Conservation (phyloP, 768 basidiomycete species). For the Kwoniella dendrophila region DNA sequence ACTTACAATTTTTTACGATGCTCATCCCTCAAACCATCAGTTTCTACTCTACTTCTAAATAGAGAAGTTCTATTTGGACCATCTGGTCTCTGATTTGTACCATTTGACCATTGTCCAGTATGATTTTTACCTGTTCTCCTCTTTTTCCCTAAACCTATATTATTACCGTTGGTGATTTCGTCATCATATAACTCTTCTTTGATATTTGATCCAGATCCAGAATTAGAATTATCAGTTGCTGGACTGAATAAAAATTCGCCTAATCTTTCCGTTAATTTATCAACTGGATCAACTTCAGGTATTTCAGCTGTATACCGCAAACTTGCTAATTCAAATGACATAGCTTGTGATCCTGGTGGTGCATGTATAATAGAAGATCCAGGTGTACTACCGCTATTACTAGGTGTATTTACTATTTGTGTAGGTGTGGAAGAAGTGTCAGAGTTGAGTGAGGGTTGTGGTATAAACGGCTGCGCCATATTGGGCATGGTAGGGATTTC, state of each 20-base stretch:
- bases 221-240: neutral
- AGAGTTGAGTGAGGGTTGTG: neutral
- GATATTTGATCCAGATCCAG: neutral
- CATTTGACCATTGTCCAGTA: slow-evolving; percentile 11
- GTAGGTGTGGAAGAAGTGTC: slow-evolving; percentile 10
- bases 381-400: slow-evolving; percentile 11
- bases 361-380: slow-evolving; percentile 2
- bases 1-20: slow-evolving; percentile 39
- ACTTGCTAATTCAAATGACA: slow-evolving; percentile 11
- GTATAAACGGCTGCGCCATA: neutral
- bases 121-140: slow-evolving; percentile 14
- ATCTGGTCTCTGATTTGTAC: neutral
- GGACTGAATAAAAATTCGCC: slow-evolving; percentile 47
- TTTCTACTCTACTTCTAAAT: slow-evolving; percentile 25
- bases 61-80: neutral
- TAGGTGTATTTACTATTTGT: slow-evolving; percentile 5
- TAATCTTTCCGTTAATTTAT: slow-evolving; percentile 36
- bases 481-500: neutral
- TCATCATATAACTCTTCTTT: slow-evolving; percentile 12
- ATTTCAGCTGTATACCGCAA: slow-evolving; percentile 18
- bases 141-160: slow-evolving; percentile 16
- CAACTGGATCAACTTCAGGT: slow-evolving; percentile 25
- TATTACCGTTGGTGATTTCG: neutral
- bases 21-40: slow-evolving; percentile 38
- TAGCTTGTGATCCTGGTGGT: slow-evolving; percentile 10